phyloP scores from a whole-genome alignment of 108 stramenopile species.

The Mediolabrus comicus region DNA sequence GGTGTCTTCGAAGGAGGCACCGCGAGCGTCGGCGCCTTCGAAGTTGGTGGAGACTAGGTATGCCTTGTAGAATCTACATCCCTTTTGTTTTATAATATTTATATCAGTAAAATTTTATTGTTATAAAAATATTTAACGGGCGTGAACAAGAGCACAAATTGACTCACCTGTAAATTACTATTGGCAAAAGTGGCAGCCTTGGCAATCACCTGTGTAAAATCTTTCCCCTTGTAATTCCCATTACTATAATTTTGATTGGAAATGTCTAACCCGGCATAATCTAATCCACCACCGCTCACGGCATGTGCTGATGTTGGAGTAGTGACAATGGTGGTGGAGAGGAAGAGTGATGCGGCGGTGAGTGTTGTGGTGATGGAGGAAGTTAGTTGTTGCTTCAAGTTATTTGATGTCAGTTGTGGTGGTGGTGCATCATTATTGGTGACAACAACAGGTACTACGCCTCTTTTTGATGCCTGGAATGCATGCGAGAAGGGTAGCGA shows the following conservation, averaged over 20 bases:
- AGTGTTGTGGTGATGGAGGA: neutral
- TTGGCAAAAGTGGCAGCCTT: constrained; percentile 75
- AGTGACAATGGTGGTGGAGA: neutral
- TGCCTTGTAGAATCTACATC: constrained; percentile 89
- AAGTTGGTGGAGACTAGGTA: constrained; percentile 82
- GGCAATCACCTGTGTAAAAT: constrained; percentile 86
- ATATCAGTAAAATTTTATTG: no score
- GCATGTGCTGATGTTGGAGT: constrained; percentile 37
- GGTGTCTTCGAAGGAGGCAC: constrained; percentile 81
- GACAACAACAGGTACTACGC: no score
- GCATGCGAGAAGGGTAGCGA: neutral
- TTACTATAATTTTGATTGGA: constrained; percentile 76
- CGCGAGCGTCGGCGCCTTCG: constrained; percentile 68
- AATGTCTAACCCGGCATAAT: constrained; percentile 80
- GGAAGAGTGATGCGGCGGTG: neutral
- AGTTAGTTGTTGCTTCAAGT: neutral
- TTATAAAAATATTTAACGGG: no score
- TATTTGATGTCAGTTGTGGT: no score
- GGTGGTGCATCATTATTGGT: neutral
- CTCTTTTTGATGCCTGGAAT: neutral
- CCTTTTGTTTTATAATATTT: no score
- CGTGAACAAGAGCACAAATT: no score
- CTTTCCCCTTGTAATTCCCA: constrained; percentile 80
- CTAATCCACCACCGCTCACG: constrained; percentile 60
- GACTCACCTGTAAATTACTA: constrained; percentile 72